Base-by-base conservation (phyloP, 768 basidiomycete genomes). In the Gymnopilus junonius region DNA sequence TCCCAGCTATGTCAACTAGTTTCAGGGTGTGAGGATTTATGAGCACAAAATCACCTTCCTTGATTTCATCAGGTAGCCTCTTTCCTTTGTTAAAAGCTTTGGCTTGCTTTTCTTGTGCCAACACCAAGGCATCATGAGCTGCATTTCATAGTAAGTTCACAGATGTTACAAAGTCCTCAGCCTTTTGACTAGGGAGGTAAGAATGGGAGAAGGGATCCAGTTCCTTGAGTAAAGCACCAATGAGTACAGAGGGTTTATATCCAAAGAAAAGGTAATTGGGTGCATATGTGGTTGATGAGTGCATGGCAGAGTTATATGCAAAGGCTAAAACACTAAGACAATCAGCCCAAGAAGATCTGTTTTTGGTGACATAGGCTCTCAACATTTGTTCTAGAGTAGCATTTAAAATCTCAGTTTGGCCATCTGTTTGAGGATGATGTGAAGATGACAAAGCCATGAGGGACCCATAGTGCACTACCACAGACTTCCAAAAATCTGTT, bases 201-300 rank as follows among this genome's bases (percentile, higher is more conserved):
- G 61, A 53, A 4, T 53, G 61, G 3, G 17, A 14, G 7, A 53
- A 14, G 2, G 61, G 61, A 37, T 61, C 60, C 29, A 53, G 14
- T 55, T 54, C 60, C 3, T 17, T 37, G 14, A 37, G 8, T 14
- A 7, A 37, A 14, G 35, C 7, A 8, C 20, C 8, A 4, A 23
- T 50, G 7, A 17, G 29, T 14, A 25, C 12, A 20, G 8, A 48
- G 39, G 34, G 34, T 3, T 70, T 27, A 32, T 70, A 78, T 0
- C 78, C 76, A 31, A 73, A 27, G n/a, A 77, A 65, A 0, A 77
- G 58, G 48, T 69, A 73, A 37, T 71, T 63, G 0, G 76, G 78
- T 0, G 72, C 42, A 20, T 66, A 57, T 0, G 59, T 61, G 0
- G 75, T 77, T n/a, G n/a, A n/a, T n/a, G n/a, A n/a, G n/a, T n/a